phyloP scores from a whole-genome alignment of 2,329 filamentous ascomycete genomes.

The Incumbomyces delicatus region DNA sequence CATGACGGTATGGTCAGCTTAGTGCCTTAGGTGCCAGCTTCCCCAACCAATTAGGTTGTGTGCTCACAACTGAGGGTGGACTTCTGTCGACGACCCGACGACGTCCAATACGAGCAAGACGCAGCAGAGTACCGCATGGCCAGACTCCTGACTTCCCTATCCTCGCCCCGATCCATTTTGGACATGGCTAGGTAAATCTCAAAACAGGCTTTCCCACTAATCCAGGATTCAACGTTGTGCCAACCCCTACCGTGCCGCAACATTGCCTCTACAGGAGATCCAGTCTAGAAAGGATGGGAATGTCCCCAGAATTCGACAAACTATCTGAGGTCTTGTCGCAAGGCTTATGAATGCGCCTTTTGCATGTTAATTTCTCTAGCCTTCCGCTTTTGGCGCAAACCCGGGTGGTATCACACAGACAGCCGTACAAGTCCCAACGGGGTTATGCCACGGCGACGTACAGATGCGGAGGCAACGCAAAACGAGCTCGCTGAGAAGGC shows the following conservation, averaged over 20 bases:
- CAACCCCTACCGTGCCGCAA: not conserved
- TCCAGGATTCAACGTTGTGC: not conserved
- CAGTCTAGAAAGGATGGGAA: no score
- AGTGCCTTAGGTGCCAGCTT: not conserved
- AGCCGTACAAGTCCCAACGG: conserved; percentile 3
- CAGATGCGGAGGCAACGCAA: conserved; percentile 8
- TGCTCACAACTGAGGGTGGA: not conserved
- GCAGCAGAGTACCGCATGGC: no score
- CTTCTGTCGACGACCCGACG: not conserved
- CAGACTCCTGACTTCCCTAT: not conserved
- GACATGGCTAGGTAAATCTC: not conserved
- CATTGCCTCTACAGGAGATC: not conserved
- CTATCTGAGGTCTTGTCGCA: not conserved
- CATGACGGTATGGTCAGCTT: not conserved
- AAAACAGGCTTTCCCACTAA: conserved; percentile 2
- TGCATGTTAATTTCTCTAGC: conserved; percentile 7
- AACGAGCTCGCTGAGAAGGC: conserved; percentile 7
- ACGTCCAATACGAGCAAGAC: not conserved
- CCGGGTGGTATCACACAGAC: not conserved
- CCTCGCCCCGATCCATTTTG: no score
- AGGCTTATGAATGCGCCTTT: not conserved
- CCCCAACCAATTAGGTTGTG: conserved; percentile 1
- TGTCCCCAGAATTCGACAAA: no score
- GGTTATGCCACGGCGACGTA: conserved; percentile 6
- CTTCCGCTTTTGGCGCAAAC: not conserved